Evolutionary conservation across 2,329 filamentous ascomycete genomes (phyloP), one percentile per base, ranked within the genome.

Genomic region (Bipolaris sorokiniana): DNA sequence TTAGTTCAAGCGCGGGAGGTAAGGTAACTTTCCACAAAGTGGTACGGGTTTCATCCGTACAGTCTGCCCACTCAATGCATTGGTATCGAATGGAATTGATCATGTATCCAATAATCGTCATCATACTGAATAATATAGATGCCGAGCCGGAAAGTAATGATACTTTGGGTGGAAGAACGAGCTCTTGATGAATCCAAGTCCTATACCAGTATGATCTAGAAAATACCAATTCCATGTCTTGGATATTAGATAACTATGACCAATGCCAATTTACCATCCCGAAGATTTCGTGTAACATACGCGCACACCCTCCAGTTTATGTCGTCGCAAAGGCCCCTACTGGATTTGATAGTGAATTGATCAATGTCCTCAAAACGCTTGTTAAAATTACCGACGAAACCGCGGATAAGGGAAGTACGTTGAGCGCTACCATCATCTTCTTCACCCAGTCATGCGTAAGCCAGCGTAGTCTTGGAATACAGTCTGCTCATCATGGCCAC

Each of bases 401-500:
- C 10, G 5, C 13, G n/a, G 36, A 49, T 18, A 11, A 22, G 10
- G 44, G n/a, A 9, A 16, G 11, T 7, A 2, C n/a, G 7, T 23
- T 10, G 2, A 22, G 13, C 13, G 16, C 3, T 44, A 7, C 28
- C 31, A 13, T 56, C 16, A 2, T 37, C 31, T 34, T 49, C 38
- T 16, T 41, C 28, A 5, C 54, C 54, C 2, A 52, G 20, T 48
- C 48, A 56, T 1, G 49, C 36, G 1, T 44, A 26, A 13, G 33
- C 42, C 5, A 23, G 11, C 5, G 18, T 23, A n/a, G 48, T 33
- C 18, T 42, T 15, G 13, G 11, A 15, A 36, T 56, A 56, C 10
- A 56, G 15, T 28, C 15, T 9, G 20, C 33, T 34, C 48, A 56
- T 44, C 1, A 46, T n/a, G 7, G 36, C 26, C 15, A 56, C 48